Percentiles rank a stretch among this genome's conserved stretches.
Conservation (phyloP, 345 rosid genomes). For the Mercurialis annua region DNA sequence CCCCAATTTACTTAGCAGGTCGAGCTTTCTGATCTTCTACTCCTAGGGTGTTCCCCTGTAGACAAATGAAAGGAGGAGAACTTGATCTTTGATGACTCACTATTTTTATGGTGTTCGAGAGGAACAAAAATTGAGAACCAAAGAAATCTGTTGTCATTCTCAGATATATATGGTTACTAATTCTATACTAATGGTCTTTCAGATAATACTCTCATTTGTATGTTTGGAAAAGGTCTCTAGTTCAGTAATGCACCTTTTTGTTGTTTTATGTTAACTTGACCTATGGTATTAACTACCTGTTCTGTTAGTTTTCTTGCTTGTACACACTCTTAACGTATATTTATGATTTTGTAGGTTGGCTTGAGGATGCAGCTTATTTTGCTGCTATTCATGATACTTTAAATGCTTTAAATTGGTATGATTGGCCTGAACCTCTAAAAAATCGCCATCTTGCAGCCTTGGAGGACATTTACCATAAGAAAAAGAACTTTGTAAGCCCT, state of each 20-base stretch:
- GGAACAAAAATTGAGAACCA: neutral
- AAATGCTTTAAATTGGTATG: slow-evolving; percentile 68
- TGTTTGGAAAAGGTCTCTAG: neutral
- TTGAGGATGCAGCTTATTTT: slow-evolving; percentile 93
- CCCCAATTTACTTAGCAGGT: no score
- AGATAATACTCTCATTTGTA: neutral
- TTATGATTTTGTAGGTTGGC: slow-evolving; percentile 66
- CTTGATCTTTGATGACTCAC: no score
- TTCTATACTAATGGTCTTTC: neutral
- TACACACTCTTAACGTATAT: neutral
- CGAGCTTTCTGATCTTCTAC: no score
- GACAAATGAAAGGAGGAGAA: no score
- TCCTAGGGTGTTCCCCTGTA: no score
- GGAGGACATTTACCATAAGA: slow-evolving; percentile 71
- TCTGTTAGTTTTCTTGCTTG: neutral
- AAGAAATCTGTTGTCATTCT: neutral
- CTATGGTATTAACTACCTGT: neutral
- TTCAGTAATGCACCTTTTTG: neutral
- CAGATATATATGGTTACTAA: neutral
- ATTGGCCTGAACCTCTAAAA: slow-evolving; percentile 83
- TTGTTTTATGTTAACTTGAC: neutral
- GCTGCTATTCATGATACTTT: slow-evolving; percentile 73
- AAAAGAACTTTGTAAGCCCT: slow-evolving; percentile 74
- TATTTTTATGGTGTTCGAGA: neutral
- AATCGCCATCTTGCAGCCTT: slow-evolving; percentile 80